Evolutionary conservation across 1,139 yeast species (phyloP).

Genomic region (Saccharomyces hybrid): DNA sequence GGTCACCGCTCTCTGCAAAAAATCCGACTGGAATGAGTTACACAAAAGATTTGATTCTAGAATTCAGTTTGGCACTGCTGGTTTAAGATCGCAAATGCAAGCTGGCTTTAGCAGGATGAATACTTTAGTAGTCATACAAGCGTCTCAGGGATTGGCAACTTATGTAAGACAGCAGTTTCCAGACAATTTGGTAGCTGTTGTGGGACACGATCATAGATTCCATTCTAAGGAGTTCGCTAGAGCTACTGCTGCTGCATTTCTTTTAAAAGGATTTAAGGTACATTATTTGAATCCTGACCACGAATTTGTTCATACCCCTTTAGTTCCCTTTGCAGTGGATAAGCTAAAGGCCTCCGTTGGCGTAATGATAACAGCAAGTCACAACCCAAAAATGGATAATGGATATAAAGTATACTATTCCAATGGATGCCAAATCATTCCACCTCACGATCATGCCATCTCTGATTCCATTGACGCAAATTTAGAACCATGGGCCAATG

Average conservation of each 20-base stretch:
- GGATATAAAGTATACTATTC: slow-evolving; percentile 92
- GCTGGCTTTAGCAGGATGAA: slow-evolving; percentile 90
- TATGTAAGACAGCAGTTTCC: slow-evolving; percentile 41
- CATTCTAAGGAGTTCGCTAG: slow-evolving; percentile 75
- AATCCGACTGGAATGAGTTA: slow-evolving; percentile 39
- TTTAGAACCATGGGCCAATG: slow-evolving; percentile 48
- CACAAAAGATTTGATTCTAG: slow-evolving; percentile 42
- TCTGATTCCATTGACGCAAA: slow-evolving; percentile 56
- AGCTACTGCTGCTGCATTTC: slow-evolving; percentile 67
- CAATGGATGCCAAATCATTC: slow-evolving; percentile 92
- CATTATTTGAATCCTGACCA: slow-evolving; percentile 49
- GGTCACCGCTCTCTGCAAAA: slow-evolving; percentile 41
- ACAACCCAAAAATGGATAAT: slow-evolving; percentile 87
- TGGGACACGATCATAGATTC: slow-evolving; percentile 89
- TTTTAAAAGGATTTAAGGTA: slow-evolving; percentile 61
- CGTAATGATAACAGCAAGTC: slow-evolving; percentile 94
- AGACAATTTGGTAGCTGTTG: slow-evolving; percentile 47
- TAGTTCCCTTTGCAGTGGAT: slow-evolving; percentile 84
- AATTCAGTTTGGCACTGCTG: slow-evolving; percentile 90
- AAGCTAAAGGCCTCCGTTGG: slow-evolving; percentile 61
- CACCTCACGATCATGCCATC: slow-evolving; percentile 77
- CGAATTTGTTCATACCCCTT: slow-evolving; percentile 67
- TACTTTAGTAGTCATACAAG: slow-evolving; percentile 80
- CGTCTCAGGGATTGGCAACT: slow-evolving; percentile 81
- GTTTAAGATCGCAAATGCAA: slow-evolving; percentile 77